Percentiles rank a stretch among this genome's conserved stretches.
phyloP scores from a whole-genome alignment of 2,329 filamentous ascomycete genomes.

The Cercospora sesami region DNA sequence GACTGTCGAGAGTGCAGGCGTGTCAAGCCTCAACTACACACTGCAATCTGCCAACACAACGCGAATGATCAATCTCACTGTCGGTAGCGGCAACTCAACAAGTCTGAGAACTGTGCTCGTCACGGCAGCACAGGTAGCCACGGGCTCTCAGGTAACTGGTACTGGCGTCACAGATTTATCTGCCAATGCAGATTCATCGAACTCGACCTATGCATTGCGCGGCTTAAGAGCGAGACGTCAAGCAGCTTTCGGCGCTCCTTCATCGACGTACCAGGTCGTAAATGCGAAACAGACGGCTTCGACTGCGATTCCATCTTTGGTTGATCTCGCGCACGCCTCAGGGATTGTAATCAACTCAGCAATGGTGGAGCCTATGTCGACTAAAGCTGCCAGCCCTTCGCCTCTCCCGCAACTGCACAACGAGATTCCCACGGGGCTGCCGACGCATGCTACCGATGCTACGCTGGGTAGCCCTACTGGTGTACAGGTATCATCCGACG shows the following conservation, averaged over 20 bases:
- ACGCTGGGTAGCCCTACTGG: neutral
- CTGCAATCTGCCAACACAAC: neutral
- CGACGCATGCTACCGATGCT: neutral
- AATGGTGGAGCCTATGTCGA: neutral
- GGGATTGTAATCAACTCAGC: neutral
- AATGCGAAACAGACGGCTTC: neutral
- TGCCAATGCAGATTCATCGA: neutral
- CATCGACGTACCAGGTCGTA: neutral
- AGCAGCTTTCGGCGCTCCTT: neutral
- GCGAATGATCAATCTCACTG: constrained; percentile 1
- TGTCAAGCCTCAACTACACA: neutral
- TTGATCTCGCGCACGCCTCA: neutral
- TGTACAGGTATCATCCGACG: neutral
- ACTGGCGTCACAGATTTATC: neutral
- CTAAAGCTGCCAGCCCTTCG: neutral
- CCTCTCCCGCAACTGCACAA: neutral
- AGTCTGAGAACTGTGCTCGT: constrained; percentile 5
- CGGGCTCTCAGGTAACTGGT: neutral
- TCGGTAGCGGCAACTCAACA: neutral
- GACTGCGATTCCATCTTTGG: neutral
- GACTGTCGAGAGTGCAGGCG: neutral
- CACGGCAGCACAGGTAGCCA: constrained; percentile 2
- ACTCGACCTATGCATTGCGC: neutral
- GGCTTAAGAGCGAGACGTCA: neutral
- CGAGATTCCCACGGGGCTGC: neutral